Conservation (phyloP, 192 early-diverging fungal genomes). For the Coemansia sp. region DNA sequence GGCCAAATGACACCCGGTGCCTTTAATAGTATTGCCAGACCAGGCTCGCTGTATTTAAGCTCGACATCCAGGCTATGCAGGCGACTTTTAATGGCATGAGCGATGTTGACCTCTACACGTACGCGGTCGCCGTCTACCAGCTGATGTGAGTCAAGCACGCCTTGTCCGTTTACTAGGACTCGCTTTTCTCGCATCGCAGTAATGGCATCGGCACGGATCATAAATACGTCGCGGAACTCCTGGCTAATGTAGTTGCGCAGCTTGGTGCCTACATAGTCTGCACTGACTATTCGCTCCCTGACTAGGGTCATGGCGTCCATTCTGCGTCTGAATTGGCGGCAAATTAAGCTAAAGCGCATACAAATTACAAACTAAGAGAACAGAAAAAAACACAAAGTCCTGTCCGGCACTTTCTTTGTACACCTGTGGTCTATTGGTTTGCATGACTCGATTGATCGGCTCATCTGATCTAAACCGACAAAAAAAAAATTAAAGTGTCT, state of each 20-base stretch:
- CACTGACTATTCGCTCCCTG: constrained; percentile 15
- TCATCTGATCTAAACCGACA: constrained; percentile 3
- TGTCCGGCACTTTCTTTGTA: neutral
- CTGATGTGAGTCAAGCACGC: constrained; percentile 56
- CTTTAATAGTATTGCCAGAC: constrained; percentile 62
- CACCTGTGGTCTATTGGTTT: neutral
- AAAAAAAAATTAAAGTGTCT: neutral
- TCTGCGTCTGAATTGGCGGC: neutral
- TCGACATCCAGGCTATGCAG: constrained; percentile 55
- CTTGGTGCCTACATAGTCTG: constrained; percentile 21
- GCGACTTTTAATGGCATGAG: constrained; percentile 45
- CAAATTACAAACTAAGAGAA: neutral
- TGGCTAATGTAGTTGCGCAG: constrained; percentile 40
- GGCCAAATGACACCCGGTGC: constrained; percentile 55
- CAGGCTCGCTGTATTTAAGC: constrained; percentile 58
- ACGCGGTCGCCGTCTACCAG: constrained; percentile 57
- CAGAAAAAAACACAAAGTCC: neutral
- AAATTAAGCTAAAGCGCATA: constrained; percentile 9
- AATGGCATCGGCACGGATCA: constrained; percentile 29
- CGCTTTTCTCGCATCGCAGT: constrained; percentile 40
- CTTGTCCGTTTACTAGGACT: constrained; percentile 60
- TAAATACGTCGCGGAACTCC: constrained; percentile 34
- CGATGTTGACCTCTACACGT: constrained; percentile 49
- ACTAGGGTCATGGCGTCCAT: neutral
- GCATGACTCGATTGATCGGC: neutral